Conservation (phyloP, 495 filamentous ascomycete species). For the Lophium mytilinum region DNA sequence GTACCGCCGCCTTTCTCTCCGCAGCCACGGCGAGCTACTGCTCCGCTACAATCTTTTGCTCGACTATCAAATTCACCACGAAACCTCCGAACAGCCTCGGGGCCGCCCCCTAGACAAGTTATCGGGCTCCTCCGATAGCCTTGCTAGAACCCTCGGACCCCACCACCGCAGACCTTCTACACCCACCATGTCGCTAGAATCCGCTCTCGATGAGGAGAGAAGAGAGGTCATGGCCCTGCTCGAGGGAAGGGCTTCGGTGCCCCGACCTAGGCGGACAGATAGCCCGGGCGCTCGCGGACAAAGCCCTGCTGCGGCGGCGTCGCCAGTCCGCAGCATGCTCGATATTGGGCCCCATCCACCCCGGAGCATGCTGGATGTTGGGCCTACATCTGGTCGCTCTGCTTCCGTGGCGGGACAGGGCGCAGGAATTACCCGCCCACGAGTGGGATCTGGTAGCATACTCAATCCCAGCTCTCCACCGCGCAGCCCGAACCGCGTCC, state of each 20-base stretch:
- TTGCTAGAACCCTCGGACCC: too few species aligned
- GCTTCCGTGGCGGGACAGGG: constrained; percentile 36
- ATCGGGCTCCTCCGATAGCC: too few species aligned
- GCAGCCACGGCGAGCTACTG: too few species aligned
- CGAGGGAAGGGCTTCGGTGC: constrained; percentile 31
- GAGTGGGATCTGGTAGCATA: constrained; percentile 14
- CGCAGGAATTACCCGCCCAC: background rate
- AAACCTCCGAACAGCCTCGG: too few species aligned
- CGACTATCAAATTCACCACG: too few species aligned
- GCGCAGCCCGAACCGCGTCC: background rate
- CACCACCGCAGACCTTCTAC: background rate
- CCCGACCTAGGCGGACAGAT: constrained; percentile 7
- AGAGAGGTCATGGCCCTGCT: constrained; percentile 60
- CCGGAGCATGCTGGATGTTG: constrained; percentile 55
- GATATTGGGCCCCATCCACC: constrained; percentile 39
- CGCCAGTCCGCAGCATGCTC: constrained; percentile 53
- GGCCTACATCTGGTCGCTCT: constrained; percentile 35
- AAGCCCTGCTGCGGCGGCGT: constrained; percentile 42
- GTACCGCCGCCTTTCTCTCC: too few species aligned
- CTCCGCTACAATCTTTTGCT: too few species aligned
- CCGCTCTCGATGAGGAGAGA: constrained; percentile 64
- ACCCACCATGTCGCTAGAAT: constrained; percentile 52
- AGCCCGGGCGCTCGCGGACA: constrained; percentile 30
- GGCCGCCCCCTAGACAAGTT: too few species aligned
- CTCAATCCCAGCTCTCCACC: constrained; percentile 19